Evolutionary conservation across 371 early-diverging fungal genomes (phyloP).

Genomic region (Sporodiniella umbellata): DNA sequence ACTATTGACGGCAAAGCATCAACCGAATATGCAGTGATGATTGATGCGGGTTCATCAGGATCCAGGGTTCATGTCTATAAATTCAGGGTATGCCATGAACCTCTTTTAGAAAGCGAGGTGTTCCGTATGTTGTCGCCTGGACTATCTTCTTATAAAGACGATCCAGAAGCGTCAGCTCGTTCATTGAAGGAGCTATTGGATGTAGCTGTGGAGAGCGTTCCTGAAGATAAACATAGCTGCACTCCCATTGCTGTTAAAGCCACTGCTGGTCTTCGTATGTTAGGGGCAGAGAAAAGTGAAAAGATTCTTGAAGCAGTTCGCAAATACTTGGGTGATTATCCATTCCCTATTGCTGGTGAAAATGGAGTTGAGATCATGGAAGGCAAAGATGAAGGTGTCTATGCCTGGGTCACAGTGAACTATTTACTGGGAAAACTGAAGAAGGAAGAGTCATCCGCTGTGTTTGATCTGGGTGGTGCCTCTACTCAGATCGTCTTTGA

Average conservation of each 20-base stretch:
- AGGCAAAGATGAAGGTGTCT: conserved; percentile 94
- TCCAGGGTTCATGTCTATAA: conserved; percentile 95
- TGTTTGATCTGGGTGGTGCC: conserved; percentile 97
- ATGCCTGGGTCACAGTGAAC: conserved; percentile 98
- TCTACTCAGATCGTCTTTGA: conserved; percentile 97
- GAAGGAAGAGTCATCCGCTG: conserved; percentile 70
- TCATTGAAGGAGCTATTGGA: conserved; percentile 80
- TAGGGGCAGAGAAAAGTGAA: conserved; percentile 64
- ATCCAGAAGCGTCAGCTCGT: conserved; percentile 76
- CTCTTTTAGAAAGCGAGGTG: conserved; percentile 75
- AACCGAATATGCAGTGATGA: conserved; percentile 68
- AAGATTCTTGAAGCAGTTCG: conserved; percentile 74
- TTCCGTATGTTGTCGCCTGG: conserved; percentile 88
- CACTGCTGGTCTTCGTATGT: conserved; percentile 89
- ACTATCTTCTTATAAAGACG: conserved; percentile 65
- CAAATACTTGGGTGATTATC: conserved; percentile 68
- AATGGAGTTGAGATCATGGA: conserved; percentile 91
- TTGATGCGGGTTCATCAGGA: conserved; percentile 98
- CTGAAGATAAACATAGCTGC: conserved; percentile 59
- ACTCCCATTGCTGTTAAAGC: conserved; percentile 95
- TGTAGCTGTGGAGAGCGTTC: conserved; percentile 67
- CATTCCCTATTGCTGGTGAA: conserved; percentile 71
- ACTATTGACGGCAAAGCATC: conserved; percentile 50
- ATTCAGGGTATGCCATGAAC: conserved; percentile 79
- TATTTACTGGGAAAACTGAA: conserved; percentile 72